These are phyloP conservation scores for Westerdykella sp. DNA, from an alignment of 2,329 filamentous ascomycete species.

Conservation along the genomic window DNA sequence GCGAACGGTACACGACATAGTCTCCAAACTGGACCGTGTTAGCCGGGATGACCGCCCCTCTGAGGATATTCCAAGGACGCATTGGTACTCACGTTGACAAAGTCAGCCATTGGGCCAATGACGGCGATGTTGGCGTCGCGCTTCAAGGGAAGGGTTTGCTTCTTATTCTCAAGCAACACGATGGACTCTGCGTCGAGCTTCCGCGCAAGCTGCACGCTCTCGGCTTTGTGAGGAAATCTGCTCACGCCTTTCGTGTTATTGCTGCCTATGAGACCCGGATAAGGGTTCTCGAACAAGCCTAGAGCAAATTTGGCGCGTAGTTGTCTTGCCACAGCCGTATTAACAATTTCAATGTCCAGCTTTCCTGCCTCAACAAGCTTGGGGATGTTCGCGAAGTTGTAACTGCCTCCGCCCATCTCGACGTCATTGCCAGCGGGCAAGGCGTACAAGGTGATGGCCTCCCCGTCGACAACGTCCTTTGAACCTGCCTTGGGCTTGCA, in stretches of 20 bases:
- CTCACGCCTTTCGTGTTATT: too few species aligned
- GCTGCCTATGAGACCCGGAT: constrained; percentile 50
- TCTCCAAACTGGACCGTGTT: constrained; percentile 56
- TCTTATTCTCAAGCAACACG: constrained; percentile 68
- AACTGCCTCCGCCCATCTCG: constrained; percentile 72
- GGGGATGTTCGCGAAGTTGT: constrained; percentile 60
- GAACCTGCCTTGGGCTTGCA: constrained; percentile 37
- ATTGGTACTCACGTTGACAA: constrained; percentile 57
- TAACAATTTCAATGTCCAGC: constrained; percentile 54
- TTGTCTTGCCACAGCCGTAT: constrained; percentile 60
- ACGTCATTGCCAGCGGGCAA: constrained; percentile 65
- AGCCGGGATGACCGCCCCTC: neutral
- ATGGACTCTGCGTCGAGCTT: constrained; percentile 62
- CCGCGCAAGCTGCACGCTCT: constrained; percentile 55
- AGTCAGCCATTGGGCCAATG: constrained; percentile 69
- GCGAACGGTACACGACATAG: constrained; percentile 62
- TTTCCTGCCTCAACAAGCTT: constrained; percentile 57
- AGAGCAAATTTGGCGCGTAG: constrained; percentile 63
- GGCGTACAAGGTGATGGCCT: constrained; percentile 57
- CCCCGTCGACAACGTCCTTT: constrained; percentile 48
- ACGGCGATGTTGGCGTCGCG: constrained; percentile 65
- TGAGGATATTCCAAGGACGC: neutral
- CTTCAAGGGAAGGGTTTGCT: constrained; percentile 55
- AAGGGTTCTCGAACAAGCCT: constrained; percentile 67
- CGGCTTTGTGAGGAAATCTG: constrained; percentile 46